Evolutionary conservation across 148 eudicot species (phyloP).

Genomic region (Fagopyrum homotropicum): DNA sequence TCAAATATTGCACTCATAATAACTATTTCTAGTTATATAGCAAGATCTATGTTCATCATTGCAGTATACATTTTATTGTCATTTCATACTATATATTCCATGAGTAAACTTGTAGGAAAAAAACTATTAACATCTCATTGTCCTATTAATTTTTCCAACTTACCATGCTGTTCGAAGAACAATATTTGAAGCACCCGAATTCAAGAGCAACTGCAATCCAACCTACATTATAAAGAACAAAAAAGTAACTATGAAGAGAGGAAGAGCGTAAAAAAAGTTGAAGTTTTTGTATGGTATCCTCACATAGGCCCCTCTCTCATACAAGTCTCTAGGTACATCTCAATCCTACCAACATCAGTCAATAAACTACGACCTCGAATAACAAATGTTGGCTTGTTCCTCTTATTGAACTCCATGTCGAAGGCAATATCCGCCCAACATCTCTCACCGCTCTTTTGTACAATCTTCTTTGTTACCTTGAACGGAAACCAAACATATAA

Average conservation of each 20-base stretch:
- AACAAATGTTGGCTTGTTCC: not conserved
- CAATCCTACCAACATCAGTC: not conserved
- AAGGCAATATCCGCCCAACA: not conserved
- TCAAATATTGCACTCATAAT: not conserved
- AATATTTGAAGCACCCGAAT: slow-evolving; percentile 67
- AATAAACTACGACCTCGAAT: not conserved
- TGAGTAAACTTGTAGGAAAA: not conserved
- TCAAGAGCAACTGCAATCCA: slow-evolving; percentile 76
- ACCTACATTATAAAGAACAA: slow-evolving; percentile 31
- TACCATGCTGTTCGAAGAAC: slow-evolving; percentile 84
- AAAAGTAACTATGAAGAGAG: not conserved
- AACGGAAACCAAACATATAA: not conserved
- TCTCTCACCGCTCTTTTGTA: not conserved
- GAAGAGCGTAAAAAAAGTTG: not conserved
- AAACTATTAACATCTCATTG: not conserved
- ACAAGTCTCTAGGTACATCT: not conserved
- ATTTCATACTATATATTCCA: not conserved
- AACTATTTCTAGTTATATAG: not conserved
- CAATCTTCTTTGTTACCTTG: not conserved
- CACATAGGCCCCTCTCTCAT: not conserved
- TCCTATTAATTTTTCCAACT: slow-evolving; percentile 10
- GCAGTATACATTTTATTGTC: not conserved
- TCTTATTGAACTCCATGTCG: not conserved
- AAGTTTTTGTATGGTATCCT: not conserved
- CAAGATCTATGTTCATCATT: not conserved